Conservation (phyloP, 257 asterid genomes). For the Agastache rugosa region DNA sequence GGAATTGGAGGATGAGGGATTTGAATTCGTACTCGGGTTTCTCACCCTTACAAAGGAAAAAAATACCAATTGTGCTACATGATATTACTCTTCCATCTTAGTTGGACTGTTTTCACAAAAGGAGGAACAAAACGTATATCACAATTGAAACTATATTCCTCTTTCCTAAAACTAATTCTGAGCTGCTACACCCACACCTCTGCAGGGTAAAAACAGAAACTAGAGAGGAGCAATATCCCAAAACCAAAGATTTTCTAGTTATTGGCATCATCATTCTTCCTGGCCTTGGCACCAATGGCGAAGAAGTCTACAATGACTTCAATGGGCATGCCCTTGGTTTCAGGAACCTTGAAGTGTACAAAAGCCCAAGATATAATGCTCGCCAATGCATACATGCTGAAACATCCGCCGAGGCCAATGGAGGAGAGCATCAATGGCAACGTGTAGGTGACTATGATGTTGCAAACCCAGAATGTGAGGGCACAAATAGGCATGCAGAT, state of each 20-base stretch:
- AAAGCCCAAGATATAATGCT: constrained; percentile 61
- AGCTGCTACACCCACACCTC: not conserved
- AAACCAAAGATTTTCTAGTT: not conserved
- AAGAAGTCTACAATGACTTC: constrained; percentile 75
- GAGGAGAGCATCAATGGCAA: constrained; percentile 57
- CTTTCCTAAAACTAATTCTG: not conserved
- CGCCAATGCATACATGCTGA: constrained; percentile 57
- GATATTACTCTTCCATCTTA: no score
- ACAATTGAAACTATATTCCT: not conserved
- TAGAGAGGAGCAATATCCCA: not conserved
- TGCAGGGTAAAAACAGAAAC: not conserved
- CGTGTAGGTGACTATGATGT: constrained; percentile 56
- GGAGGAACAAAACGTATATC: no score
- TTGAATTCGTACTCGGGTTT: no score
- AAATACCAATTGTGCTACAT: no score
- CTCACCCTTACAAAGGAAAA: no score
- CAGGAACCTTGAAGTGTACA: constrained; percentile 70
- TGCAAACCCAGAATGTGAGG: constrained; percentile 56
- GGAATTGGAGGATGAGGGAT: no score
- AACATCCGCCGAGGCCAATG: constrained; percentile 68
- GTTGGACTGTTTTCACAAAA: no score
- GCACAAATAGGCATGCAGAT: constrained; percentile 69
- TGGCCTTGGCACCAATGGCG: constrained; percentile 66
- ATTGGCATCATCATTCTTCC: constrained; percentile 1
- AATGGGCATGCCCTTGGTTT: constrained; percentile 85